phyloP scores from a whole-genome alignment of 1,139 yeast genomes.

The Torulaspora pretoriensis region DNA sequence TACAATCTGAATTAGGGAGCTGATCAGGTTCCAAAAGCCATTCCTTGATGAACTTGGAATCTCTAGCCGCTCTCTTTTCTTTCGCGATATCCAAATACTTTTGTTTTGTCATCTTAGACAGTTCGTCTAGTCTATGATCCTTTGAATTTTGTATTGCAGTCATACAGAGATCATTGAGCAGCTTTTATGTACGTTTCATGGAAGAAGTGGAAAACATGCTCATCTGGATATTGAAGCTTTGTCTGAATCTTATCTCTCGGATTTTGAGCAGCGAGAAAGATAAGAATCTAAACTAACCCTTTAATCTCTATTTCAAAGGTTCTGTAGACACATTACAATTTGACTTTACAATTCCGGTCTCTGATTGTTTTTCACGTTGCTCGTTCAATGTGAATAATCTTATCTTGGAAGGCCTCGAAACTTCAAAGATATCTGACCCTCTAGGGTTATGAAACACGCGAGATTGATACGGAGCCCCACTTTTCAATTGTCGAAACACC shows the following conservation, averaged over 20 bases:
- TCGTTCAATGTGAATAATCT: not conserved
- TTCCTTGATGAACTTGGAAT: slow-evolving; percentile 39
- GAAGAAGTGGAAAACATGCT: no score
- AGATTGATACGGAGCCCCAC: not conserved
- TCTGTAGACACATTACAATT: no score
- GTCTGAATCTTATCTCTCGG: no score
- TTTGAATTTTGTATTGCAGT: no score
- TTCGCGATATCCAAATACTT: slow-evolving; percentile 39
- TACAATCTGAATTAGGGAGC: slow-evolving; percentile 40
- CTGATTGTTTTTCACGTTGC: not conserved
- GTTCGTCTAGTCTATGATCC: slow-evolving; percentile 8
- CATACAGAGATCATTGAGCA: no score
- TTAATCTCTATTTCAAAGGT: no score
- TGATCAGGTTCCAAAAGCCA: slow-evolving; percentile 41
- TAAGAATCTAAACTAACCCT: no score
- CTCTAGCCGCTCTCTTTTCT: slow-evolving; percentile 39
- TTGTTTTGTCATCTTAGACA: slow-evolving; percentile 13
- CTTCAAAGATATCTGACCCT: not conserved
- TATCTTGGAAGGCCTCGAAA: not conserved
- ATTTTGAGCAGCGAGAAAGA: no score
- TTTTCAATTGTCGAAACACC: not conserved
- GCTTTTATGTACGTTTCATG: no score
- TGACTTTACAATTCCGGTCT: no score
- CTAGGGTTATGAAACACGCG: slow-evolving; percentile 6
- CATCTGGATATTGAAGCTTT: no score